Percentiles rank a stretch among this genome's conserved stretches.
These are phyloP conservation scores for Dioszegia aurantiaca DNA, from an alignment of 768 basidiomycete genomes.

Conservation along the genomic window DNA sequence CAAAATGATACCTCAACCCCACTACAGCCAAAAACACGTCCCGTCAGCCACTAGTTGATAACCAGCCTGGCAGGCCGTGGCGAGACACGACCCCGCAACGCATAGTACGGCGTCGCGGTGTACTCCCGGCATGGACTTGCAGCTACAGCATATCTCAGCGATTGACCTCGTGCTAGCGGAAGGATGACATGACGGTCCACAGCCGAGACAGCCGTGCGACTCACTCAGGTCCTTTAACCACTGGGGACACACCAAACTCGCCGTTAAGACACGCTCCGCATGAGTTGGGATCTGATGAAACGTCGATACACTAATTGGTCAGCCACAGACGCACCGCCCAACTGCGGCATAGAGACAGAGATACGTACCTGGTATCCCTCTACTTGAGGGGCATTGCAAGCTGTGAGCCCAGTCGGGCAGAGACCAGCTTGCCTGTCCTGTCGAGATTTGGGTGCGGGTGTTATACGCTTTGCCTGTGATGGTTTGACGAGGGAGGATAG, in stretches of 20 bases:
- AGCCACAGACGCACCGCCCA: not conserved
- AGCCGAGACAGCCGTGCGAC: not conserved
- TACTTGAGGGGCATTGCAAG: not conserved
- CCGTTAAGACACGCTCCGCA: slow-evolving; percentile 7
- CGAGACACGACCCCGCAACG: slow-evolving; percentile 1
- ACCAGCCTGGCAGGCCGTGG: slow-evolving; percentile 6
- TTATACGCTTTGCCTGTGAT: not conserved
- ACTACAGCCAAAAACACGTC: slow-evolving; percentile 5
- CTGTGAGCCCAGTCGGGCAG: not conserved
- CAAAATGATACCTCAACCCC: too few relatives aligned
- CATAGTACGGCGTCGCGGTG: slow-evolving; percentile 3
- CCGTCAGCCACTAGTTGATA: slow-evolving; percentile 5
- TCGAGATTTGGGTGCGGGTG: not conserved
- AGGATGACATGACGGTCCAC: too few relatives aligned
- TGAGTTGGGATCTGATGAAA: not conserved
- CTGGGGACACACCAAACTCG: not conserved
- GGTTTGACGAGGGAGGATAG: not conserved
- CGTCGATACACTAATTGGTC: slow-evolving; percentile 1
- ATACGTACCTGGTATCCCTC: not conserved
- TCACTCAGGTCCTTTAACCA: not conserved
- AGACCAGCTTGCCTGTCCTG: not conserved
- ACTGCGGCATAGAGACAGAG: not conserved
- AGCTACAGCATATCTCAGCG: slow-evolving; percentile 1
- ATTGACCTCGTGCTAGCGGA: too few relatives aligned
- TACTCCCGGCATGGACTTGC: slow-evolving; percentile 1